These are phyloP conservation scores for Phaeosphaeriaceae sp. DNA, from an alignment of 2,329 filamentous ascomycete species.

Conservation along the genomic window DNA sequence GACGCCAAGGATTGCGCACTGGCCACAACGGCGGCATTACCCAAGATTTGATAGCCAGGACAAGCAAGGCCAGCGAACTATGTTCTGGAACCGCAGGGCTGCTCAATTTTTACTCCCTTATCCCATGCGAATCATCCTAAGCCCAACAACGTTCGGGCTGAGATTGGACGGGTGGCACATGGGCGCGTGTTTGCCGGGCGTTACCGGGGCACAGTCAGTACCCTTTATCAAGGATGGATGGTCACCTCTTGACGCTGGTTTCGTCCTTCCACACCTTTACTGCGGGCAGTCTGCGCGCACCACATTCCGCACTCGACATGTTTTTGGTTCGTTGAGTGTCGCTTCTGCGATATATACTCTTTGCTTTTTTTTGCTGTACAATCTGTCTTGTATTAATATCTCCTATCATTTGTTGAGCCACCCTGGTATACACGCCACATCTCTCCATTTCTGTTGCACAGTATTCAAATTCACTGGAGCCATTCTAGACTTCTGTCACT, in stretches of 20 bases:
- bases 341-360: constrained; percentile 10
- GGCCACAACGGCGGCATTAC: constrained; percentile 3
- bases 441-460: constrained; percentile 12
- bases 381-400: constrained; percentile 8
- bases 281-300: constrained; percentile 24
- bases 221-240: constrained; percentile 23
- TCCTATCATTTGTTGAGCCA: constrained; percentile 3
- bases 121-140: constrained; percentile 23
- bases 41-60: constrained; percentile 14
- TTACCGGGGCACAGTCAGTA: constrained; percentile 13
- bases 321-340: constrained; percentile 13
- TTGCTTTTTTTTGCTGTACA: background rate
- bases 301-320: constrained; percentile 19
- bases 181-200: constrained; percentile 3
- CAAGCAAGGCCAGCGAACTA: constrained; percentile 23
- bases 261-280: constrained; percentile 14
- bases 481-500: constrained; percentile 8
- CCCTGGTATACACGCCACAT: background rate
- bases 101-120: constrained; percentile 3
- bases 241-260: constrained; percentile 22
- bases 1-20: constrained; percentile 6
- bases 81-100: constrained; percentile 8
- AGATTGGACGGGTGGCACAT: constrained; percentile 13
- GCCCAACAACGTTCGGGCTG: constrained; percentile 11
- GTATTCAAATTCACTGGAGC: constrained; percentile 3